These are phyloP conservation scores for Cytospora piceae DNA, from an alignment of 2,329 filamentous ascomycete genomes.

Conservation along the genomic window DNA sequence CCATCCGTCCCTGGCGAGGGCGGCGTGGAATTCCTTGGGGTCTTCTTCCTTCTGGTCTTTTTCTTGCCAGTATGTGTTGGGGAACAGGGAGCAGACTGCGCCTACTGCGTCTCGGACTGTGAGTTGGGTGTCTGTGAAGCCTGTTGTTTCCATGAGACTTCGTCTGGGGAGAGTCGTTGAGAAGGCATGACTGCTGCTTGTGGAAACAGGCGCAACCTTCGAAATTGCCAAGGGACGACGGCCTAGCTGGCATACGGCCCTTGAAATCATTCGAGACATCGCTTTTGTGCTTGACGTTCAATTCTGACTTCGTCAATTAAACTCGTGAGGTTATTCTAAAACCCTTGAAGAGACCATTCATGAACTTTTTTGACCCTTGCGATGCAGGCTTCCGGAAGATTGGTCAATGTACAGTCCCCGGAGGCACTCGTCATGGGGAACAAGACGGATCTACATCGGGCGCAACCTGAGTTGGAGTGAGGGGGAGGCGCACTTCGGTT, in stretches of 20 bases:
- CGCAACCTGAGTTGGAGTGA: neutral
- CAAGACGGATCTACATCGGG: neutral
- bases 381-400: neutral
- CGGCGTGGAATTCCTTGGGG: constrained; percentile 75
- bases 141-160: constrained; percentile 69
- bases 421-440: neutral
- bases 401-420: neutral
- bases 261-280: constrained; percentile 19
- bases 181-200: constrained; percentile 42
- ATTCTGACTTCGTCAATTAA: neutral
- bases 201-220: neutral
- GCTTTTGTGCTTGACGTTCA: neutral
- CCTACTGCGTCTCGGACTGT: constrained; percentile 71
- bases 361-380: neutral
- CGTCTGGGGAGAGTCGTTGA: constrained; percentile 40
- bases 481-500: constrained; percentile 2
- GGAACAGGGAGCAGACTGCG: constrained; percentile 71
- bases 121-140: constrained; percentile 74
- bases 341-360: neutral
- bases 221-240: neutral
- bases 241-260: constrained; percentile 3
- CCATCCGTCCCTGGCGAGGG: constrained; percentile 76
- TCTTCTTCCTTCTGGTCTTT: constrained; percentile 72
- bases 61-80: constrained; percentile 77
- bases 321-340: neutral